These are phyloP conservation scores for Salix caprea DNA, from an alignment of 345 rosid species.

Conservation along the genomic window DNA sequence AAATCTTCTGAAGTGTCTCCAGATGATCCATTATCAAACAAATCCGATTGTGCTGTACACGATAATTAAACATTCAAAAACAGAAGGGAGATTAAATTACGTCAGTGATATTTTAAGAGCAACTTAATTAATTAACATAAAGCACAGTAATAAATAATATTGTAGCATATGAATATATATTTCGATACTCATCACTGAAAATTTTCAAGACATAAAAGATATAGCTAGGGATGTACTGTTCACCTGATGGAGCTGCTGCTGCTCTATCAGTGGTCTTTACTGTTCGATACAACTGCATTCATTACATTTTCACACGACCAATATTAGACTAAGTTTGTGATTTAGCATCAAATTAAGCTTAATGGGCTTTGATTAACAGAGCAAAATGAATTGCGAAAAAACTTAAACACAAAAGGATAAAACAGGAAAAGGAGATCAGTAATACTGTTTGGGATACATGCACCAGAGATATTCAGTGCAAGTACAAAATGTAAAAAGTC, in stretches of 20 bases:
- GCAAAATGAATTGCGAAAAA: not conserved
- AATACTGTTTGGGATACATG: constrained; percentile 9
- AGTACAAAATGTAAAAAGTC: constrained; percentile 33
- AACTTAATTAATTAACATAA: not conserved
- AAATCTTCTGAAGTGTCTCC: constrained; percentile 89
- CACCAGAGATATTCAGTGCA: constrained; percentile 28
- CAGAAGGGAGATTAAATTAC: not conserved
- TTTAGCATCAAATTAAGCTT: not conserved
- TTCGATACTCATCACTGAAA: not conserved
- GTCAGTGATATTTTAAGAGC: not conserved
- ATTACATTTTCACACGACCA: not conserved
- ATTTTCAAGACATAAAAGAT: not conserved
- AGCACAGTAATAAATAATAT: not conserved
- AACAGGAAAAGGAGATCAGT: constrained; percentile 23
- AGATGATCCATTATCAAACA: constrained; percentile 67
- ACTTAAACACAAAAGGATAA: not conserved
- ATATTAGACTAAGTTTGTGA: not conserved
- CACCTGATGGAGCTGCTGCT: constrained; percentile 69
- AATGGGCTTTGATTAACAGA: not conserved
- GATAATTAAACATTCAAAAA: not conserved
- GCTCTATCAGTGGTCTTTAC: constrained; percentile 68
- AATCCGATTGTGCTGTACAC: constrained; percentile 61
- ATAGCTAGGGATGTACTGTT: not conserved
- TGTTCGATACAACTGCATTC: constrained; percentile 63
- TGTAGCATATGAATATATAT: not conserved